Percentiles rank a stretch among this genome's conserved stretches.
Conservation (phyloP, 495 filamentous ascomycete species). For the Xylaria grammica region DNA sequence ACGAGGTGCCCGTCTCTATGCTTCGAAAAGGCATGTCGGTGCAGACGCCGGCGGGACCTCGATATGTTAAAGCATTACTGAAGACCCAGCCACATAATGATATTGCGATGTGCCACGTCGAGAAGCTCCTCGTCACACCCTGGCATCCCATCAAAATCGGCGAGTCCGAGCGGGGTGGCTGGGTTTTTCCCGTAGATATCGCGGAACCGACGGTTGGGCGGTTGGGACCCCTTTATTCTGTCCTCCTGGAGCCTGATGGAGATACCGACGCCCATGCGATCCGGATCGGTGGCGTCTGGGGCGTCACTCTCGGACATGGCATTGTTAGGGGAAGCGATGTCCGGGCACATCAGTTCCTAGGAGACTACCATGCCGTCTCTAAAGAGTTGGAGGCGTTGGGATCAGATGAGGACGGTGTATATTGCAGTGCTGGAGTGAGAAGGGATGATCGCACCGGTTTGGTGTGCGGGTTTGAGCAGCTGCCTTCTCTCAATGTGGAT, state of each 20-base stretch:
- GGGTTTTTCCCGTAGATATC: constrained; percentile 45
- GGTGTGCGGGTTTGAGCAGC: constrained; percentile 42
- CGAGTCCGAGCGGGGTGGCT: constrained; percentile 21
- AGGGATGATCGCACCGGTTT: constrained; percentile 40
- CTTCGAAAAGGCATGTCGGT: constrained; percentile 43
- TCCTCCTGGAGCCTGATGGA: constrained; percentile 44
- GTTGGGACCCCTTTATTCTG: constrained; percentile 48
- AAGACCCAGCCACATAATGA: constrained; percentile 33
- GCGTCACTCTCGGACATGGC: constrained; percentile 52
- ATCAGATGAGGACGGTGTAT: constrained; percentile 37
- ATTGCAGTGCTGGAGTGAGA: constrained; percentile 39
- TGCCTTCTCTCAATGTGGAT: not conserved
- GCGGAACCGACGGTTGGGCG: constrained; percentile 29
- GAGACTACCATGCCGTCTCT: constrained; percentile 41
- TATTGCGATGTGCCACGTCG: constrained; percentile 32
- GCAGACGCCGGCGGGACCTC: constrained; percentile 41
- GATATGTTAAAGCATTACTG: constrained; percentile 43
- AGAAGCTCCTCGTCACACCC: constrained; percentile 40
- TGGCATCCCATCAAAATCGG: constrained; percentile 46
- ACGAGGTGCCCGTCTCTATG: constrained; percentile 27
- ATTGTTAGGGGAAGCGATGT: constrained; percentile 36
- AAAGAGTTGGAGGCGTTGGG: constrained; percentile 33
- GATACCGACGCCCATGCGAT: constrained; percentile 47
- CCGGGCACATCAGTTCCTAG: constrained; percentile 50
- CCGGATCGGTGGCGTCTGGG: constrained; percentile 46